Conservation (phyloP, 352 stramenopile species). For the Phytophthora constricta region DNA sequence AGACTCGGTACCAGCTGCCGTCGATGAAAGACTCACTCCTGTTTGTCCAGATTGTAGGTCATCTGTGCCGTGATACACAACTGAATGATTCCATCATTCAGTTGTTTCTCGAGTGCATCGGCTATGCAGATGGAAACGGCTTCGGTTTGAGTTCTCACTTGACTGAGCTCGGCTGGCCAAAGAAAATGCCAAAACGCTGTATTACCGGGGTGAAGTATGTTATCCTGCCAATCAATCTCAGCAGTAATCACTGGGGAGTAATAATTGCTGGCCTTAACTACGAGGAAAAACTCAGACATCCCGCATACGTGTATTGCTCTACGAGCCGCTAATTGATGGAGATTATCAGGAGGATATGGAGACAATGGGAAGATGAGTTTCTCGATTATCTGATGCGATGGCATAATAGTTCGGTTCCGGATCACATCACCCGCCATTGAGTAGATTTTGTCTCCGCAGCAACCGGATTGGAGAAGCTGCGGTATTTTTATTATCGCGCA, state of each 20-base stretch:
- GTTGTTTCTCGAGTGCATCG: constrained; percentile 10
- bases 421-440: neutral
- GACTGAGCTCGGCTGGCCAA: constrained; percentile 1
- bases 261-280: constrained; percentile 10
- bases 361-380: neutral
- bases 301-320: constrained; percentile 4
- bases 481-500: neutral
- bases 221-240: constrained; percentile 1
- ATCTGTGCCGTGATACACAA: constrained; percentile 4
- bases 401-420: neutral
- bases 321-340: constrained; percentile 14
- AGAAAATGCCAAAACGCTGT: neutral
- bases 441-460: neutral
- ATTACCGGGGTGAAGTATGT: constrained; percentile 3
- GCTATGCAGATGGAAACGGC: neutral
- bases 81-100: constrained; percentile 15
- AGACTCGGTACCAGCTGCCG: neutral
- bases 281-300: neutral
- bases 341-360: constrained; percentile 8
- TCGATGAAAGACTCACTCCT: neutral
- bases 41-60: constrained; percentile 14
- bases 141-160: constrained; percentile 1
- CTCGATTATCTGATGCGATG: neutral
- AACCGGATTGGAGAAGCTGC: neutral
- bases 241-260: constrained; percentile 12